phyloP scores from a whole-genome alignment of 306 rosid genomes.

The Pterocarpus santalinus region DNA sequence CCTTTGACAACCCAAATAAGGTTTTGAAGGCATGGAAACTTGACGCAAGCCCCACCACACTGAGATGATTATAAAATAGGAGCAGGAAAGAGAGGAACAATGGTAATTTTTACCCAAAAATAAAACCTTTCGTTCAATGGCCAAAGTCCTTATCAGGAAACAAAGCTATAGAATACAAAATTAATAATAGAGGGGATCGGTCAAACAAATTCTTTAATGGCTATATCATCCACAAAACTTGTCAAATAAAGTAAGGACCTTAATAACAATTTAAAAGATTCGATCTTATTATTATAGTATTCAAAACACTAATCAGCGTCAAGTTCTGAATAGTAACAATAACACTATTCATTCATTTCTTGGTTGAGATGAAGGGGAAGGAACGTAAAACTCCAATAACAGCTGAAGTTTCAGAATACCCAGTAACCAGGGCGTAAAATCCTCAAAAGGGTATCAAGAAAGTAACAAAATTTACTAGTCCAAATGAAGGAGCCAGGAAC shows the following conservation, averaged over 20 bases:
- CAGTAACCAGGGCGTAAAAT: slow-evolving; percentile 38
- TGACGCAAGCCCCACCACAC: slow-evolving; percentile 64
- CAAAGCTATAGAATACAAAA: slow-evolving; percentile 31
- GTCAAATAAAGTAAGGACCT: slow-evolving; percentile 41
- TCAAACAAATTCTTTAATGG: slow-evolving; percentile 62
- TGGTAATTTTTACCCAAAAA: slow-evolving; percentile 39
- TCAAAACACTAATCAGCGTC: not conserved
- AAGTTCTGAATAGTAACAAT: not conserved
- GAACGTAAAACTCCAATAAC: not conserved
- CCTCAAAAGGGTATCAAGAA: slow-evolving; percentile 19
- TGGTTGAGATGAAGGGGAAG: no score
- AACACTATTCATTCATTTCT: no score
- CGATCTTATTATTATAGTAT: slow-evolving; percentile 32
- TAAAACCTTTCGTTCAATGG: slow-evolving; percentile 47
- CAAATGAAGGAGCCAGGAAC: slow-evolving; percentile 45
- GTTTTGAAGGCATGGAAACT: slow-evolving; percentile 47
- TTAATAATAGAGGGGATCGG: slow-evolving; percentile 42
- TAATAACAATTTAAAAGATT: slow-evolving; percentile 25
- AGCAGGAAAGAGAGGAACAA: not conserved
- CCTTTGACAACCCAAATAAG: slow-evolving; percentile 35
- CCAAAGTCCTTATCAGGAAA: slow-evolving; percentile 59
- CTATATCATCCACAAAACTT: slow-evolving; percentile 50
- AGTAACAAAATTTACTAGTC: slow-evolving; percentile 51
- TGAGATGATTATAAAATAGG: slow-evolving; percentile 46
- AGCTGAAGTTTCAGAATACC: slow-evolving; percentile 23